A percentile compares a stretch with the other conserved stretches of the same genome.
Conservation (phyloP, 2,329 filamentous ascomycete genomes). For the Aspergillus sp. region DNA sequence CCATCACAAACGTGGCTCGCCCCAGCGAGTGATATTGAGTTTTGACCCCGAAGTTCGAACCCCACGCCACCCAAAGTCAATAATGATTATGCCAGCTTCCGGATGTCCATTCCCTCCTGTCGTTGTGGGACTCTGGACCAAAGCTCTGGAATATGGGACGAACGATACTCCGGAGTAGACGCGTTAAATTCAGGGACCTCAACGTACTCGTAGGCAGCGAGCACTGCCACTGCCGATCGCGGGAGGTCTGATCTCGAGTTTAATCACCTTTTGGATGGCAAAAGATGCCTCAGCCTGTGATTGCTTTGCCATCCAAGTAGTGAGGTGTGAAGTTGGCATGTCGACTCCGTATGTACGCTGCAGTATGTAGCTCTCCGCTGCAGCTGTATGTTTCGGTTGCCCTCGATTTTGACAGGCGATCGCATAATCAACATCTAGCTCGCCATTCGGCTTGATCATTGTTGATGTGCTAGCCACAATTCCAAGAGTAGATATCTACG, state of each 20-base stretch:
- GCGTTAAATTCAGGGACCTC: slow-evolving; percentile 19
- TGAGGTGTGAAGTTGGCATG: background rate
- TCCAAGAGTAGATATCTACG: background rate
- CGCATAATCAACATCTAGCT: background rate
- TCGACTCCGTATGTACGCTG: background rate
- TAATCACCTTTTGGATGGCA: background rate
- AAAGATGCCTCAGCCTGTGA: background rate
- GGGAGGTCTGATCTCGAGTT: slow-evolving; percentile 30
- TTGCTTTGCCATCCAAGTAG: background rate
- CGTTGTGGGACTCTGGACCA: slow-evolving; percentile 17
- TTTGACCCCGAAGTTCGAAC: background rate
- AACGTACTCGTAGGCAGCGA: background rate
- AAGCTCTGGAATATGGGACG: slow-evolving; percentile 4
- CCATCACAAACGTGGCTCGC: slow-evolving; percentile 3
- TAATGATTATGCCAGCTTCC: slow-evolving; percentile 1
- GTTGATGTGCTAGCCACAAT: background rate
- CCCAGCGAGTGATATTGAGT: background rate
- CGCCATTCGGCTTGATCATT: background rate
- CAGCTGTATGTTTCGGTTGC: background rate
- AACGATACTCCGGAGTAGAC: background rate
- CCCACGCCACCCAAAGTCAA: background rate
- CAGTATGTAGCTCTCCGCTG: background rate
- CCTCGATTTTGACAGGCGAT: background rate
- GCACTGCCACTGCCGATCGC: slow-evolving; percentile 38
- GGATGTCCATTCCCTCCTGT: slow-evolving; percentile 10